Base-by-base conservation (phyloP, 78 protist genomes). In the Dictyostelium firmibasis region DNA sequence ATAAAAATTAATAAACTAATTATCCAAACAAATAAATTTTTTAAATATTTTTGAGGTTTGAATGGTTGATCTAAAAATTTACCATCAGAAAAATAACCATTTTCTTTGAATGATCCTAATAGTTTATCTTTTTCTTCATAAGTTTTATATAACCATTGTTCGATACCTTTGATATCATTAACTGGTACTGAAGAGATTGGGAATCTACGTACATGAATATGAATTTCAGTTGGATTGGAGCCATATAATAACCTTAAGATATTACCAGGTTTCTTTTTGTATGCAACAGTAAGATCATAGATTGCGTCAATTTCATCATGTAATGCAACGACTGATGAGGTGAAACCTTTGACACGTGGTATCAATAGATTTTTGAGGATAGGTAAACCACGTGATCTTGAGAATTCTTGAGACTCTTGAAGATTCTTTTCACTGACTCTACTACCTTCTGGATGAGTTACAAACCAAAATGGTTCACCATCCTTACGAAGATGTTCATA, bases 381-480 rank as follows among this genome's bases (percentile, higher is more conserved):
- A 11, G 93, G 93, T 23, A 88, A 47, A 25, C 86, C 86, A 31
- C 93, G 50, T 36, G 29, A 53, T 41, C 36, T 77, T 18, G 93
- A 64, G 11, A 88, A 88, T 16, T 67, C 60, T 20, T 88, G 93
- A 9, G 75, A 88, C 8, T 38, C 81, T 7, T 33, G 35, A 3
- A 88, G 74, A 16, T 43, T 77, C 70, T 53, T 88, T 8, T 44
- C 83, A 64, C n/a, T 44, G 1, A 88, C 11, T 31, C 93, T 33
- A 1, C 67, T 36, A 8, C 93, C 93, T 20, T 88, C 93, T 4
- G 93, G 93, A 79, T 88, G 93, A 2, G 93, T 88, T 16, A 88
- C 93, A 47, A 88, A 88, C 93, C 93, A 88, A 62, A 88, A 88
- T 79, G 86, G 86, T 23, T 88, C 93, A 29, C 86, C 86, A n/a